Evolutionary conservation across 2,329 filamentous ascomycete genomes (phyloP).

Genomic region (Ophiostoma perfectum): DNA sequence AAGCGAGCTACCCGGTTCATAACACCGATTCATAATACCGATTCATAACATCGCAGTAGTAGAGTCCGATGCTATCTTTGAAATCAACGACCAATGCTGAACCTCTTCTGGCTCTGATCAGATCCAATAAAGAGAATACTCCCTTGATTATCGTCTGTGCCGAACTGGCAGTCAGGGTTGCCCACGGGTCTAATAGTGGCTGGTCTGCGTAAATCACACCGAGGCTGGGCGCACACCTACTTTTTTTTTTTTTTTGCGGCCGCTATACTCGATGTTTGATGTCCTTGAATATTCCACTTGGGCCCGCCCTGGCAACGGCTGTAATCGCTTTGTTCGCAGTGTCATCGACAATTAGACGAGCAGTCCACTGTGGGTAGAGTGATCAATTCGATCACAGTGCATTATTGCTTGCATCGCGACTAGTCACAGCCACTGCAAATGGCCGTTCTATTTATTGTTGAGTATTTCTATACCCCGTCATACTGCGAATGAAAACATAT

Average conservation of each 20-base stretch:
- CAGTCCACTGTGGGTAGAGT: not conserved
- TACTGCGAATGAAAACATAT: not conserved
- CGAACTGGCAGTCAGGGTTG: too few species aligned
- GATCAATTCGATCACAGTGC: not conserved
- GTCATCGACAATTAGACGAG: not conserved
- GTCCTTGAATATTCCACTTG: not conserved
- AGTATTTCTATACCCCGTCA: not conserved
- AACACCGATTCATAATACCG: not conserved
- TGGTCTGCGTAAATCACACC: too few species aligned
- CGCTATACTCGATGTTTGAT: not conserved
- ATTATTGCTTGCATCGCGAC: constrained; percentile 4
- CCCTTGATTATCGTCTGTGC: too few species aligned
- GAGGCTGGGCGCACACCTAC: too few species aligned
- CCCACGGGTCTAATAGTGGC: too few species aligned
- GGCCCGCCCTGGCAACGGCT: not conserved
- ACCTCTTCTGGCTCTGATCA: not conserved
- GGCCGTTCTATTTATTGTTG: not conserved
- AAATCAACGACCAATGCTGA: not conserved
- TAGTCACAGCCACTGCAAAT: not conserved
- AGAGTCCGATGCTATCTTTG: not conserved
- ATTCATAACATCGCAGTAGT: not conserved
- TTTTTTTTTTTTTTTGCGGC: too few species aligned
- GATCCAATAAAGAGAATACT: too few species aligned
- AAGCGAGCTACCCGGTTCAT: not conserved
- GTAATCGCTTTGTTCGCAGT: constrained; percentile 1